phyloP scores from a whole-genome alignment of 2,329 filamentous ascomycete genomes.

The Pseudocercospora fuligena region DNA sequence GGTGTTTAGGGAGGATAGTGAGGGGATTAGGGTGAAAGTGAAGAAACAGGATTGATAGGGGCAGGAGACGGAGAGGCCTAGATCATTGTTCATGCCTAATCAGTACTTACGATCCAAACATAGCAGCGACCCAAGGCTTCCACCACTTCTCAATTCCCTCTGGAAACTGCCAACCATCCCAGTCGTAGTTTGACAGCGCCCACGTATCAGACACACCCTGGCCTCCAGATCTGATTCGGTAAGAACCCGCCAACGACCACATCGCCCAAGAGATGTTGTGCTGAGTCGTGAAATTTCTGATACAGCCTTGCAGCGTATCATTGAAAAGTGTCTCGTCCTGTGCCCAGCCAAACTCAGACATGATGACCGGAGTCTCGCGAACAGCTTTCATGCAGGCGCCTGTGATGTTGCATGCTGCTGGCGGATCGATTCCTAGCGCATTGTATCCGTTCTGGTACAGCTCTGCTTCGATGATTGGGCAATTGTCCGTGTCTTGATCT shows the following conservation, averaged over 20 bases:
- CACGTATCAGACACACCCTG: conserved; percentile 56
- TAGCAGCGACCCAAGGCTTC: conserved; percentile 54
- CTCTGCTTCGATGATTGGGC: conserved; percentile 54
- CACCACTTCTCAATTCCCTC: conserved; percentile 55
- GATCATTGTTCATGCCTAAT: no score
- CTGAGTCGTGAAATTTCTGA: conserved; percentile 52
- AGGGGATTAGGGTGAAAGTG: conserved; percentile 15
- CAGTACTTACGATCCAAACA: conserved; percentile 3
- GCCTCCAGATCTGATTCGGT: conserved; percentile 51
- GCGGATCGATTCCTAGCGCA: conserved; percentile 45
- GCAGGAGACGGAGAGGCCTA: no score
- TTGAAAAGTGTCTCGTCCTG: conserved; percentile 49
- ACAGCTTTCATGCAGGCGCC: conserved; percentile 42
- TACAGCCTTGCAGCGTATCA: conserved; percentile 53
- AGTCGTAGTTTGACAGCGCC: conserved; percentile 55
- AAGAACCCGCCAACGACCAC: conserved; percentile 57
- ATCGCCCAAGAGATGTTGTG: conserved; percentile 56
- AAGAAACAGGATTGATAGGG: no score
- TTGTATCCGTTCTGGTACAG: conserved; percentile 59
- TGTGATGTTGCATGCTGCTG: conserved; percentile 43
- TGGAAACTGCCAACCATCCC: conserved; percentile 53
- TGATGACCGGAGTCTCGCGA: conserved; percentile 43
- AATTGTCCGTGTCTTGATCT: conserved; percentile 48
- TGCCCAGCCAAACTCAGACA: conserved; percentile 45
- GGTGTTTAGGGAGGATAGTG: conserved; percentile 12